Percentiles rank a stretch among this genome's conserved stretches.
phyloP scores from a whole-genome alignment of 352 stramenopile species.

The Phytophthora pinifolia region DNA sequence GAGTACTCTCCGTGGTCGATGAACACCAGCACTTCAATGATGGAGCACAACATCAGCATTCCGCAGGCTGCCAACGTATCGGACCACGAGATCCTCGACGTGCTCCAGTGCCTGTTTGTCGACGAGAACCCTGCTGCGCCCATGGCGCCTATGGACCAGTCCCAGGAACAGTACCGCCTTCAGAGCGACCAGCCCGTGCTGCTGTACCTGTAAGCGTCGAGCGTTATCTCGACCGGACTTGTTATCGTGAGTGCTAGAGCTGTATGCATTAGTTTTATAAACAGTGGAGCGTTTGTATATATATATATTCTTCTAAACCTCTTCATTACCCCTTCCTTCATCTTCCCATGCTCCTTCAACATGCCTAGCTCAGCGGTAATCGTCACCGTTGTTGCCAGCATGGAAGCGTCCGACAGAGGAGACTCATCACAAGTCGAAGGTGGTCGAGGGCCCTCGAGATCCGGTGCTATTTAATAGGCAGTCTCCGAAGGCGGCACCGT shows the following conservation, averaged over 20 bases:
- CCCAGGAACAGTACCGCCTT: conserved; percentile 28
- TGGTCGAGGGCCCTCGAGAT: conserved; percentile 21
- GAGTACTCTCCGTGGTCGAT: conserved; percentile 36
- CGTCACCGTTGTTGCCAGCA: too few species aligned
- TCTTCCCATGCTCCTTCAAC: not conserved
- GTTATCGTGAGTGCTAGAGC: conserved; percentile 39
- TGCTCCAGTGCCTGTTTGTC: conserved; percentile 45
- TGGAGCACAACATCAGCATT: conserved; percentile 18
- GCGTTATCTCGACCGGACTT: conserved; percentile 12
- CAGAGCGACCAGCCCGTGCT: conserved; percentile 36
- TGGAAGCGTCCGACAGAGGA: too few species aligned
- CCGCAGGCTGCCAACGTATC: conserved; percentile 33
- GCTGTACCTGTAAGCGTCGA: conserved; percentile 34
- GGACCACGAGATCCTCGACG: conserved; percentile 45
- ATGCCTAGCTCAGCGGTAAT: not conserved
- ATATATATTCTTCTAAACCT: conserved; percentile 27
- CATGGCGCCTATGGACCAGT: conserved; percentile 12
- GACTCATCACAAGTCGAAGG: conserved; percentile 21
- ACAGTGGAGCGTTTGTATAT: conserved; percentile 36
- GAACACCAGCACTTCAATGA: not conserved
- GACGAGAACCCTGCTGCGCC: conserved; percentile 29
- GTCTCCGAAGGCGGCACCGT: conserved; percentile 23
- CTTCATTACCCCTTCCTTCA: not conserved
- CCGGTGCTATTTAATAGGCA: conserved; percentile 22
- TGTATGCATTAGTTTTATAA: conserved; percentile 42